Evolutionary conservation across 352 stramenopile genomes (phyloP), one percentile per base, ranked within the genome.

Genomic region (Pythium chondricola): DNA sequence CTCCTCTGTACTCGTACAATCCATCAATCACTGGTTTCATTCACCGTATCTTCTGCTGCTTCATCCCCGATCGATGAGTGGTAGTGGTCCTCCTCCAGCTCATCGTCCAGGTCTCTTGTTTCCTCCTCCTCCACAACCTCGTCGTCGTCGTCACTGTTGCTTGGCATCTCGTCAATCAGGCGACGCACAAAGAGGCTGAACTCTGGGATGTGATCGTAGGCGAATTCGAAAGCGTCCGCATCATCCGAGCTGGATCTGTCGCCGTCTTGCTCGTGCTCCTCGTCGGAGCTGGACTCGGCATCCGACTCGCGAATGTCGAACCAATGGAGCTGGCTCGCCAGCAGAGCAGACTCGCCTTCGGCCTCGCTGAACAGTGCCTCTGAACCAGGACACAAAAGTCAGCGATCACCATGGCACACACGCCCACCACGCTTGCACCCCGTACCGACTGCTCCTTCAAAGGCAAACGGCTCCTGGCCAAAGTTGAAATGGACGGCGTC

Each of bases 401-500:
- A 37, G 18, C 9, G 7, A n/a, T 17, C 39, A 17, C n/a, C 33
- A 13, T 37, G 18, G 3, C 17, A 27, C 2, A 16, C 2, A 25
- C 43, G 4, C 13, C 31, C 40, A n/a, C 21, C 24, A 4, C 33
- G 32, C 2, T 26, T 25, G 6, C 22, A 10, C n/a, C 33, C 53
- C 70, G 10, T 48, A 82, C 72, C 69, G 4, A 72, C 65, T 26
- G 83, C 63, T 16, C 30, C 50, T 37, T 72, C 56, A 43, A 74
- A 76, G 2, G 60, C 52, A 39, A 93, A 93, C 1, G 73, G 80
- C 26, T 80, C 66, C 51, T 85, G 74, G 1, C 83, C 83, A 60
- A 89, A 93, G 60, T 96, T 96, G 11, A 95, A 67, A 20, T 78
- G 65, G 13, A 95, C 67, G 18, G 73, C 68, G 25, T 90, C 78